Evolutionary conservation across 2,329 filamentous ascomycete species (phyloP).

Genomic region (Boeremia lycopersici): DNA sequence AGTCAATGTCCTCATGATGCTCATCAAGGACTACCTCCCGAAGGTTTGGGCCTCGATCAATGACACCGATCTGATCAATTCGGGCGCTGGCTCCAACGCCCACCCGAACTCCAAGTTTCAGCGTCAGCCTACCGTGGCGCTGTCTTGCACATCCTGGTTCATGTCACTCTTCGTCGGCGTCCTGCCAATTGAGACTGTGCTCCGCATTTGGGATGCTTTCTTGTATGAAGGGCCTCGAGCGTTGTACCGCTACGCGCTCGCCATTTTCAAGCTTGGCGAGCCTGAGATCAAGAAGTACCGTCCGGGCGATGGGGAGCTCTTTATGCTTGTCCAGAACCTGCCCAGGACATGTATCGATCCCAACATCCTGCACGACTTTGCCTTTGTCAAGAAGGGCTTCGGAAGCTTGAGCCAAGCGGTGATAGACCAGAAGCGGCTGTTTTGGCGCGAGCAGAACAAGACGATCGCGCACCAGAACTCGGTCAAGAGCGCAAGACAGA

Average conservation of each 20-base stretch:
- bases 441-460: conserved; percentile 43
- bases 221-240: conserved; percentile 96
- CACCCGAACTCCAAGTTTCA: conserved; percentile 45
- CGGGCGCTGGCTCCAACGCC: conserved; percentile 40
- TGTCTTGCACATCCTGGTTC: conserved; percentile 96
- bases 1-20: conserved; percentile 88
- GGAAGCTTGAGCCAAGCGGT: conserved; percentile 80
- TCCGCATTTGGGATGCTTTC: conserved; percentile 93
- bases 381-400: conserved; percentile 80
- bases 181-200: conserved; percentile 85
- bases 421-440: conserved; percentile 73
- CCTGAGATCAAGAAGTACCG: conserved; percentile 74
- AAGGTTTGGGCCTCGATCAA: conserved; percentile 87
- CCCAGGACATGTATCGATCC: conserved; percentile 82
- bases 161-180: conserved; percentile 97
- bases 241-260: conserved; percentile 86
- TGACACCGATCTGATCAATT: conserved; percentile 64
- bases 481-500: conserved; percentile 23
- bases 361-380: conserved; percentile 80
- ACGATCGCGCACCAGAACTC: conserved; percentile 29
- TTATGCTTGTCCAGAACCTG: conserved; percentile 88
- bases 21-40: conserved; percentile 81
- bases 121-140: conserved; percentile 82
- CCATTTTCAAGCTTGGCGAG: conserved; percentile 90
- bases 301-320: conserved; percentile 90